phyloP scores from a whole-genome alignment of 805 yeast genomes.

The Metschnikowia amazonensis region DNA sequence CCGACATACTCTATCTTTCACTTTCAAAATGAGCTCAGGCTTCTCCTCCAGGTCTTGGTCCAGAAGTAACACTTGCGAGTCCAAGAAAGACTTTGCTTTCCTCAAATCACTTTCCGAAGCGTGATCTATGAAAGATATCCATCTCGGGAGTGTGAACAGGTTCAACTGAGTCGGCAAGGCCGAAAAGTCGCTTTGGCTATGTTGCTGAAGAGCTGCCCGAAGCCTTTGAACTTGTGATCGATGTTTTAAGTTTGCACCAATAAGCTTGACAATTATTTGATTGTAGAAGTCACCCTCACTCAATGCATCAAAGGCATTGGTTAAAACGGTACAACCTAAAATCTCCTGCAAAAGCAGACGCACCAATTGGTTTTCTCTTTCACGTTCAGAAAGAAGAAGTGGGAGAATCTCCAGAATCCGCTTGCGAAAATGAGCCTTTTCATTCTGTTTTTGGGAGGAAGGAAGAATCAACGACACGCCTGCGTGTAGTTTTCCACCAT shows the following conservation, averaged over 20 bases:
- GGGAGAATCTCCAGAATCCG: slow-evolving; percentile 46
- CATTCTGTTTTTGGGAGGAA: slow-evolving; percentile 29
- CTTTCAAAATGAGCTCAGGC: background rate
- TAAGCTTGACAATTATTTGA: slow-evolving; percentile 51
- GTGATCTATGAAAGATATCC: slow-evolving; percentile 4
- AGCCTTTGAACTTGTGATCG: slow-evolving; percentile 69
- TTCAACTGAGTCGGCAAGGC: slow-evolving; percentile 1
- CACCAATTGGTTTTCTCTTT: slow-evolving; percentile 48
- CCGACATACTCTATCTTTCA: background rate
- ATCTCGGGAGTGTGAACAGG: slow-evolving; percentile 1
- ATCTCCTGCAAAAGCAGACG: slow-evolving; percentile 57
- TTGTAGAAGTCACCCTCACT: slow-evolving; percentile 79
- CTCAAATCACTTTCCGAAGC: slow-evolving; percentile 1
- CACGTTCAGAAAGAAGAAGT: slow-evolving; percentile 43
- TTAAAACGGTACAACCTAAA: slow-evolving; percentile 44
- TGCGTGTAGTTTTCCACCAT: slow-evolving; percentile 54
- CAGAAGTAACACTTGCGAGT: background rate
- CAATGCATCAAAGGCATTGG: slow-evolving; percentile 53
- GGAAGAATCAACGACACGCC: slow-evolving; percentile 42
- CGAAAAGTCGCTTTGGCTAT: slow-evolving; percentile 25
- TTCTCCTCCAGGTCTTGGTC: background rate
- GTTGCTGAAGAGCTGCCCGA: slow-evolving; percentile 65
- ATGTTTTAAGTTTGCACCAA: slow-evolving; percentile 66
- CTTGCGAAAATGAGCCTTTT: slow-evolving; percentile 48
- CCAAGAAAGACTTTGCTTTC: background rate